Percentiles rank a stretch among this genome's conserved stretches.
These are phyloP conservation scores for Phalaenopsis equestris DNA, from an alignment of 106 monocot species.

Conservation along the genomic window DNA sequence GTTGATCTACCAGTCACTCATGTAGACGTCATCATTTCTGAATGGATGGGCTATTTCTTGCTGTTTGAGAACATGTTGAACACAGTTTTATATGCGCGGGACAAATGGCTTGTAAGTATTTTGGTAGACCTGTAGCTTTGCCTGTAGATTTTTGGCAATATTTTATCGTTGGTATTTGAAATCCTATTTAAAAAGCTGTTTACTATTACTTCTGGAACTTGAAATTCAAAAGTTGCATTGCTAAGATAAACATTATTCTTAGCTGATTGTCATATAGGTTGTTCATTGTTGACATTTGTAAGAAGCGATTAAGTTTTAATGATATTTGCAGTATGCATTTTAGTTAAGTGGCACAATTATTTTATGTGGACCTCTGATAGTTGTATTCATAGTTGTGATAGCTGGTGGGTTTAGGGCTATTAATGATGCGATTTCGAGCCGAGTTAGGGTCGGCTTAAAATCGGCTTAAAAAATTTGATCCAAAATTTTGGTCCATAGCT, in stretches of 20 bases:
- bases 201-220: background rate
- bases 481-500: too few relatives aligned
- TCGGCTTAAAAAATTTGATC: too few relatives aligned
- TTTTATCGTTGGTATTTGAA: background rate
- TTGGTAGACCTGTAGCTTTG: background rate
- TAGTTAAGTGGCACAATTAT: too few relatives aligned
- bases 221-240: background rate
- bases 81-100: conserved; percentile 90
- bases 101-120: conserved; percentile 93
- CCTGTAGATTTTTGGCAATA: background rate
- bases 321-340: background rate
- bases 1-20: conserved; percentile 68
- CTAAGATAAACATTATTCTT: background rate
- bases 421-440: too few relatives aligned
- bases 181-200: background rate
- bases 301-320: background rate
- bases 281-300: background rate
- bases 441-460: too few relatives aligned
- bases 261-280: background rate
- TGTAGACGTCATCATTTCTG: conserved; percentile 82
- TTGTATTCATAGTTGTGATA: background rate
- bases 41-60: conserved; percentile 98
- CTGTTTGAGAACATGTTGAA: conserved; percentile 94
- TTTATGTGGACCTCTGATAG: background rate
- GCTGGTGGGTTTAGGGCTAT: background rate